A percentile compares a stretch with the other conserved stretches of the same genome.
These are phyloP conservation scores for Termitomyces sp. DNA, from an alignment of 768 basidiomycete species.

Conservation along the genomic window DNA sequence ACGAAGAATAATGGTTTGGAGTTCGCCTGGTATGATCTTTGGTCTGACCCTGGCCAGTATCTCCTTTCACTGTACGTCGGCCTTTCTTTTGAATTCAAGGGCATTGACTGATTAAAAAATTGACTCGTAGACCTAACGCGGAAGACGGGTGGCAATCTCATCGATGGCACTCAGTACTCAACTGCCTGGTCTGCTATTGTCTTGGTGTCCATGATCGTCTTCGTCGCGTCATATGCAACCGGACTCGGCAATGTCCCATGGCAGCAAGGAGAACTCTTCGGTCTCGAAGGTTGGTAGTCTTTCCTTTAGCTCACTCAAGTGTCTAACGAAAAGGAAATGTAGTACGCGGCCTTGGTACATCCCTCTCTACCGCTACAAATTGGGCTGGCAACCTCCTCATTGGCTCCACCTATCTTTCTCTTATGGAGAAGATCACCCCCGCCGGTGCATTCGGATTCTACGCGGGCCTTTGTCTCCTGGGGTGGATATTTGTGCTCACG, in stretches of 20 bases:
- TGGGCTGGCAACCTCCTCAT: constrained; percentile 78
- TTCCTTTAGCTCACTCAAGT: neutral
- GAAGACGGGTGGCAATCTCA: constrained; percentile 52
- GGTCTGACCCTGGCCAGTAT: constrained; percentile 17
- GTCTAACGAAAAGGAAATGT: neutral
- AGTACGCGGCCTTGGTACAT: constrained; percentile 3
- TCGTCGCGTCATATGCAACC: constrained; percentile 77
- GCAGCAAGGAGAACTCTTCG: constrained; percentile 85
- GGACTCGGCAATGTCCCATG: constrained; percentile 80
- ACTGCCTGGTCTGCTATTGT: constrained; percentile 61
- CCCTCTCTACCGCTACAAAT: constrained; percentile 51
- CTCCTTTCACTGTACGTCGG: constrained; percentile 14
- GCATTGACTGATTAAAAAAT: neutral
- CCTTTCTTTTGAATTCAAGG: neutral
- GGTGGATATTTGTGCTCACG: constrained; percentile 60
- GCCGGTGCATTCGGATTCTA: constrained; percentile 77
- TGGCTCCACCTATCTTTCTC: constrained; percentile 72
- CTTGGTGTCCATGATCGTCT: constrained; percentile 77
- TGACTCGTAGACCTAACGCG: constrained; percentile 11
- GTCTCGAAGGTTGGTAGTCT: constrained; percentile 51
- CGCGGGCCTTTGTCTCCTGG: constrained; percentile 64
- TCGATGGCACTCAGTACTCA: constrained; percentile 42
- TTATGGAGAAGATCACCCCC: constrained; percentile 71
- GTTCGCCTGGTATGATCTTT: constrained; percentile 17
- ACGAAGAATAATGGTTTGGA: constrained; percentile 18